phyloP scores from a whole-genome alignment of 2,329 filamentous ascomycete genomes.

The Madurella mycetomatis region DNA sequence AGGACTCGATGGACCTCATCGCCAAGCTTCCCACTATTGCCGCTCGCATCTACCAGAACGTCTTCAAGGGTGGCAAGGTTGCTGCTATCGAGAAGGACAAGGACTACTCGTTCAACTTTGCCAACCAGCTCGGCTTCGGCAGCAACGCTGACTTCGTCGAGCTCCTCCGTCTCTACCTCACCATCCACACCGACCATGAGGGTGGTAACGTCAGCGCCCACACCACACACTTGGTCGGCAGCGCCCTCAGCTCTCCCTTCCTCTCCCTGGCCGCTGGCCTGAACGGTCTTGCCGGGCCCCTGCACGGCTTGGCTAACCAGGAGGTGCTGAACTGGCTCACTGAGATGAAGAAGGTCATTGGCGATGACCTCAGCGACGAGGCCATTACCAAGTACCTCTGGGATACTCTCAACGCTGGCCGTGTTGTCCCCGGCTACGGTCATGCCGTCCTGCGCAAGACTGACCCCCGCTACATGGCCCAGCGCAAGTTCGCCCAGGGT shows the following conservation, averaged over 20 bases:
- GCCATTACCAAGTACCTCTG: constrained; percentile 98
- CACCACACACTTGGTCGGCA: constrained; percentile 97
- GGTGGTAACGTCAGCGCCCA: constrained; percentile 98
- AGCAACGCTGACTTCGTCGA: constrained; percentile 96
- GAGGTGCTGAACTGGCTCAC: constrained; percentile 98
- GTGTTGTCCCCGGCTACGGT: constrained; percentile 96
- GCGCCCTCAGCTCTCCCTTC: constrained; percentile 94
- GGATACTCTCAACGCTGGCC: constrained; percentile 91
- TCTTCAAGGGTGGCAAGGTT: constrained; percentile 99
- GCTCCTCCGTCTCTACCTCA: constrained; percentile 97
- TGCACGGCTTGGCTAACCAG: constrained; percentile 99
- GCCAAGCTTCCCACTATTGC: constrained; percentile 99
- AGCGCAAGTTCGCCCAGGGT: constrained; percentile 88
- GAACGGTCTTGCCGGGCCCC: constrained; percentile 95
- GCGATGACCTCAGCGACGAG: constrained; percentile 92
- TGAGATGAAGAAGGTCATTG: constrained; percentile 95
- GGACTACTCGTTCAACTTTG: constrained; percentile 99
- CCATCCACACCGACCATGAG: constrained; percentile 99
- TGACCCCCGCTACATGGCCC: constrained; percentile 96
- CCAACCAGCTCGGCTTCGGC: constrained; percentile 97
- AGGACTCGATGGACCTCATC: constrained; percentile 99
- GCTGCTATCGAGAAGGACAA: constrained; percentile 94
- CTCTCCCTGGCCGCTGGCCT: constrained; percentile 94
- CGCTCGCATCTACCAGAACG: constrained; percentile 98
- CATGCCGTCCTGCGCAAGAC: constrained; percentile 99